A percentile compares a stretch with the other conserved stretches of the same genome.
phyloP scores from a whole-genome alignment of 495 filamentous ascomycete genomes.

The Friedmanniomyces simplex region DNA sequence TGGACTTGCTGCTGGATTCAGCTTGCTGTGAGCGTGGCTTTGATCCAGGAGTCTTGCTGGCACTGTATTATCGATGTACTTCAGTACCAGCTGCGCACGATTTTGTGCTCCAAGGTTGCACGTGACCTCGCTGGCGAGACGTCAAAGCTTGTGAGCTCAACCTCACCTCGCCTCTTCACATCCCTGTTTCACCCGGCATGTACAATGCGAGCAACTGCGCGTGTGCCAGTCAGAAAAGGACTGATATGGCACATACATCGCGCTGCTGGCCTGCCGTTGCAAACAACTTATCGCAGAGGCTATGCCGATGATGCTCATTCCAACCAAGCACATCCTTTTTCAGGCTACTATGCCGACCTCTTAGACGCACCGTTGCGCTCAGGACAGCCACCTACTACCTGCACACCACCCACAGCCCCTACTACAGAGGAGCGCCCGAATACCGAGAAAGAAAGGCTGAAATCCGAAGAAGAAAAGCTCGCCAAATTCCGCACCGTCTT shows the following conservation, averaged over 20 bases:
- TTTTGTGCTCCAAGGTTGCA: no score
- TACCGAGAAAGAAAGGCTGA: conserved; percentile 29
- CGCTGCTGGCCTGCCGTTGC: neutral
- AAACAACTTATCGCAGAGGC: neutral
- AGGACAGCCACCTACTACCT: conserved; percentile 31
- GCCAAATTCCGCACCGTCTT: conserved; percentile 59
- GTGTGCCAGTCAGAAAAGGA: no score
- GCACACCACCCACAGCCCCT: conserved; percentile 30
- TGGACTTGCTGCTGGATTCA: neutral
- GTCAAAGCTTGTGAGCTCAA: no score
- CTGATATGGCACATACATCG: neutral
- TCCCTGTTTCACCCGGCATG: no score
- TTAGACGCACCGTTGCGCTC: conserved; percentile 35
- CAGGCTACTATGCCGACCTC: conserved; percentile 37
- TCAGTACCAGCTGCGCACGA: no score
- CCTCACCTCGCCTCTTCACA: no score
- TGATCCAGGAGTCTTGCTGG: no score
- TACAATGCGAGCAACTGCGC: no score
- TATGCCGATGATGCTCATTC: neutral
- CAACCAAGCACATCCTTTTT: conserved; percentile 9
- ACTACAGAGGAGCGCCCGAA: conserved; percentile 25
- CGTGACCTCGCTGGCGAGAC: no score
- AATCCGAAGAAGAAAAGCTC: conserved; percentile 29
- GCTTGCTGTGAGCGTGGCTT: neutral
- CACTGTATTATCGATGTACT: neutral